These are phyloP conservation scores for Guadua angustifolia DNA, from an alignment of 176 grass and related monocot genomes.

Conservation along the genomic window DNA sequence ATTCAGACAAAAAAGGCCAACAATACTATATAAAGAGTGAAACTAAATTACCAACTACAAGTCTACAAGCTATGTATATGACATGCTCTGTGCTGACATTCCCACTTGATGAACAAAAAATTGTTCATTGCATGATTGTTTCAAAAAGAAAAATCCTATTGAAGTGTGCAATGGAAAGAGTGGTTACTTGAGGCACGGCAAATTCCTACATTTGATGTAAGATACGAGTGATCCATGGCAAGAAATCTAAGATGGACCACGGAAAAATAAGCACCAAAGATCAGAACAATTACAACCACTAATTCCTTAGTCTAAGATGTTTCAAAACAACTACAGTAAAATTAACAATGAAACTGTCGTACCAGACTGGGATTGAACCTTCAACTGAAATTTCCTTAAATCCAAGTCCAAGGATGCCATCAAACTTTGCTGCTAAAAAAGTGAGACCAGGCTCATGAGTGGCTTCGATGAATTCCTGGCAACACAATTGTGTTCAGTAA, in stretches of 20 bases:
- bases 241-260: background rate
- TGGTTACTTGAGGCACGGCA: background rate
- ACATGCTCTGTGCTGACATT: background rate
- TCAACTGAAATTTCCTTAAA: constrained; percentile 95
- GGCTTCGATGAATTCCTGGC: constrained; percentile 95
- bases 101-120: background rate
- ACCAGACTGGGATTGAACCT: constrained; percentile 76
- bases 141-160: background rate
- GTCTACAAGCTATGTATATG: background rate
- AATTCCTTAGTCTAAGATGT: background rate
- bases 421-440: constrained; percentile 78
- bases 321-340: background rate
- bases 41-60: constrained; percentile 36
- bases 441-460: constrained; percentile 73
- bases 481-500: constrained; percentile 42
- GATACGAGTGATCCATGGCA: background rate
- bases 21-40: background rate
- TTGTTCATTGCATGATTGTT: background rate
- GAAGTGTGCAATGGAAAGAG: constrained; percentile 3
- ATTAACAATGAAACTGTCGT: background rate
- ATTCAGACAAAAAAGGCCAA: background rate
- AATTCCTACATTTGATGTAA: background rate
- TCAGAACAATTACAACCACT: background rate
- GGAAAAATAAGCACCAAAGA: background rate
- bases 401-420: constrained; percentile 94